Conservation (phyloP, 1,139 yeast species). For the Suhomyces bribrorum region DNA sequence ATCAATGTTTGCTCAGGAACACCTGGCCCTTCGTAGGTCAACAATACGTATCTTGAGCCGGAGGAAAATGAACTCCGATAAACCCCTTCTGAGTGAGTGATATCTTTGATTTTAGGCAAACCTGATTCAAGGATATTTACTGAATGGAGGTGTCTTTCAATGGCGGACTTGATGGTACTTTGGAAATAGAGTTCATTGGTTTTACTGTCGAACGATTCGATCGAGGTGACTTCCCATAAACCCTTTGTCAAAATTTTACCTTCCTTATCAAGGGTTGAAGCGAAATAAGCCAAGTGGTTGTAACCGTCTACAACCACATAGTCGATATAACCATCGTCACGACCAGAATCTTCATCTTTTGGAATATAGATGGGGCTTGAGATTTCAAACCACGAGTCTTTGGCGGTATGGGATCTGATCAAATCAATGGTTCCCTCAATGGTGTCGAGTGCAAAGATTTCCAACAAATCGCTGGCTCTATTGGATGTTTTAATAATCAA, state of each 20-base stretch:
- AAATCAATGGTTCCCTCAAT: conserved; percentile 27
- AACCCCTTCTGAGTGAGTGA: conserved; percentile 70
- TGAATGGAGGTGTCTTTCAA: conserved; percentile 55
- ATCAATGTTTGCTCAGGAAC: conserved; percentile 67
- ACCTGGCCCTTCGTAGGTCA: conserved; percentile 64
- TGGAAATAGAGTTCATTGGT: conserved; percentile 47
- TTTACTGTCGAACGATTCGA: conserved; percentile 46
- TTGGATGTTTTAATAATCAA: conserved; percentile 44
- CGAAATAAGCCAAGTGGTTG: conserved; percentile 58
- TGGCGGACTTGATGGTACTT: conserved; percentile 52
- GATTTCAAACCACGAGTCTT: conserved; percentile 74
- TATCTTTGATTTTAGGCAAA: conserved; percentile 40
- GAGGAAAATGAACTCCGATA: conserved; percentile 67
- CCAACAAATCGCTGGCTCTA: conserved; percentile 46
- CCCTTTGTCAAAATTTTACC: conserved; percentile 50
- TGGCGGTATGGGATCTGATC: conserved; percentile 39
- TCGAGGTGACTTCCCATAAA: conserved; percentile 54
- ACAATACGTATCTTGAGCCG: conserved; percentile 61
- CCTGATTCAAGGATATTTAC: conserved; percentile 39
- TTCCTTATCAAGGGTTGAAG: conserved; percentile 49
- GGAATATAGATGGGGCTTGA: conserved; percentile 73
- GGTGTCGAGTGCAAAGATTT: conserved; percentile 41
- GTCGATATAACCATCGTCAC: conserved; percentile 57
- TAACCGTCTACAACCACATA: conserved; percentile 53
- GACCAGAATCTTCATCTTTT: conserved; percentile 46